Percentiles rank a stretch among this genome's conserved stretches.
phyloP scores from a whole-genome alignment of 108 stramenopile genomes.

The Schizochytrium sp. region DNA sequence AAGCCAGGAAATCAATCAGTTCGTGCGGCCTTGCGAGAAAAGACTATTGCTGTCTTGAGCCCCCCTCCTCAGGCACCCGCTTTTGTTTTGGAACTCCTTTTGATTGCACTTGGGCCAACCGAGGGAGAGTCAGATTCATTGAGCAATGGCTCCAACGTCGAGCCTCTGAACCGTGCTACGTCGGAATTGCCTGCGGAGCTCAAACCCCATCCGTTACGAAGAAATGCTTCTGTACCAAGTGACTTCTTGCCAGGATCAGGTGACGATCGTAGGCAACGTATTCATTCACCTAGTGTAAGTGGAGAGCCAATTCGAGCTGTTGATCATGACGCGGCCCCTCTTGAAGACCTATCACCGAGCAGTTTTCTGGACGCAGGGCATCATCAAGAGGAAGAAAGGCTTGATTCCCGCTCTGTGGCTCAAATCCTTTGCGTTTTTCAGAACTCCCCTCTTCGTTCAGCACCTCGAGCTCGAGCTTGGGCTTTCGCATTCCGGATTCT shows the following conservation, averaged over 20 bases:
- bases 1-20: neutral
- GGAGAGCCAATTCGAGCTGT: slow-evolving; percentile 21
- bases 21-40: neutral
- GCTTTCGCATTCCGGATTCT: slow-evolving; percentile 35
- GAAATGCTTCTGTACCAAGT: neutral
- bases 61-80: slow-evolving; percentile 11
- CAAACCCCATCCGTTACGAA: neutral
- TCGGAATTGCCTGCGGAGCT: neutral
- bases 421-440: slow-evolving; percentile 8
- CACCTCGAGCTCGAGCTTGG: slow-evolving; percentile 33
- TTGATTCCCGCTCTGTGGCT: slow-evolving; percentile 6
- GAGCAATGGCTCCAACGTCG: neutral
- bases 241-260: neutral
- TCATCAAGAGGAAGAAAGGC: neutral
- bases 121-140: neutral
- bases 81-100: slow-evolving; percentile 39
- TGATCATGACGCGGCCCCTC: slow-evolving; percentile 23
- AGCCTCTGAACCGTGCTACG: neutral
- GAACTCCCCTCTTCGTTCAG: neutral
- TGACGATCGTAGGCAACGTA: neutral
- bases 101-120: neutral
- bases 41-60: neutral
- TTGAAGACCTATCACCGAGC: neutral
- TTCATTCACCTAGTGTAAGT: neutral
- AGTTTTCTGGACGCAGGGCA: neutral